Percentiles rank a stretch among this genome's conserved stretches.
These are phyloP conservation scores for Casuarina glauca DNA, from an alignment of 306 rosid species.

Conservation along the genomic window DNA sequence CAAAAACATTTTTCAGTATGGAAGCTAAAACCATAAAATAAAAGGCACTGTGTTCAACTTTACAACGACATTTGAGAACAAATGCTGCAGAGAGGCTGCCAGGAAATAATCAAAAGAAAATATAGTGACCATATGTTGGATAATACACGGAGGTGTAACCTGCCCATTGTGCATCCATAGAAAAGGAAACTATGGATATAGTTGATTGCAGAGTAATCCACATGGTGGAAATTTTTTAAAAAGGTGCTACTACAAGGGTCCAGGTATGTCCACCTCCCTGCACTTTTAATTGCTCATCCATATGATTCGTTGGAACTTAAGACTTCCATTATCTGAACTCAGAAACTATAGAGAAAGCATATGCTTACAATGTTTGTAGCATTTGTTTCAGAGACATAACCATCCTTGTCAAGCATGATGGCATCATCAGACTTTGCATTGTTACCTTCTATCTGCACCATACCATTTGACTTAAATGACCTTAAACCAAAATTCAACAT, in stretches of 20 bases:
- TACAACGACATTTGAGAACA: background rate
- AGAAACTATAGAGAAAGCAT: slow-evolving; percentile 18
- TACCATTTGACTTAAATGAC: slow-evolving; percentile 19
- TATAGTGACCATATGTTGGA: background rate
- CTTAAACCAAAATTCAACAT: slow-evolving; percentile 2
- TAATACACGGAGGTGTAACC: slow-evolving; percentile 1
- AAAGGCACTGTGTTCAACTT: background rate
- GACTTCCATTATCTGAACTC: background rate
- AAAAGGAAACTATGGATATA: slow-evolving; percentile 8
- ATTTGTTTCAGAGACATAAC: slow-evolving; percentile 82
- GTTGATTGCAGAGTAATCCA: background rate
- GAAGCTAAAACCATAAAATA: background rate
- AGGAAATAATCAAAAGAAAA: background rate
- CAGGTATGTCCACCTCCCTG: background rate
- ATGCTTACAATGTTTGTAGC: slow-evolving; percentile 82
- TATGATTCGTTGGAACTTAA: slow-evolving; percentile 12
- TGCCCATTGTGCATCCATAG: slow-evolving; percentile 4
- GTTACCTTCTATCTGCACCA: slow-evolving; percentile 81
- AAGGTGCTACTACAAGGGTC: background rate
- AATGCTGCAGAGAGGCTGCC: slow-evolving; percentile 3
- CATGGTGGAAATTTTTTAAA: background rate
- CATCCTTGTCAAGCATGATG: slow-evolving; percentile 87
- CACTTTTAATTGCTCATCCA: slow-evolving; percentile 4
- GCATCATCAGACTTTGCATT: slow-evolving; percentile 83
- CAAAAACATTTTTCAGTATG: slow-evolving; percentile 5